Evolutionary conservation across 768 basidiomycete species (phyloP), one percentile per base, ranked within the genome.

Genomic region (Suillus americanus): DNA sequence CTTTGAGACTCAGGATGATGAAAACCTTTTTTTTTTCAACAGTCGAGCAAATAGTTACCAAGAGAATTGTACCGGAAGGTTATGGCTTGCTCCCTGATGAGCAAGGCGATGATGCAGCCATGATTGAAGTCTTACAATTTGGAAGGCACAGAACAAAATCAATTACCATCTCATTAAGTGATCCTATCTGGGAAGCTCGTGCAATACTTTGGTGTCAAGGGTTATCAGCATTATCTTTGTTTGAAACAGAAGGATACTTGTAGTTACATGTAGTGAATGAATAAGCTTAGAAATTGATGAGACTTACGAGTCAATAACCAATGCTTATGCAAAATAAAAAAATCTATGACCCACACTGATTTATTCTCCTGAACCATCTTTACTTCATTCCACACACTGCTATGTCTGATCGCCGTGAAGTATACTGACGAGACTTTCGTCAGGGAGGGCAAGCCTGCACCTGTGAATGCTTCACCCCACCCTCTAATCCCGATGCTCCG

Each of bases 141-240:
- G 25, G 48, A 5, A 57, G 61, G 3, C 55, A 35, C 2, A 54
- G 64, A 12, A 25, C 28, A 46, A 64, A 63, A 45, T 23, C 60
- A 25, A 51, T 74, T 3, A 45, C 50, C 0, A n/a, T 71, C 23
- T 59, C 64, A 5, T 64, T 71, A 20, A 54, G 63, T 9, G 66
- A 69, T 45, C 7, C 55, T 5, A 53, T 70, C 14, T 72, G 69
- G 71, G 62, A 56, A 3, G 66, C 62, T 7, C 60, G 50, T 1
- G 65, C 69, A 45, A 65, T 62, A 61, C 43, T 66, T 20, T 71
- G 69, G 70, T 67, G 55, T 33, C 61, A 64, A 16, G 70, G 65
- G 3, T 54, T 70, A 6, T 48, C 30, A 48, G 54, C 63, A n/a
- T 37, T 68, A 20, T 63, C 54, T 64, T 46, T 60, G 13, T 64